These are phyloP conservation scores for Jamesozyma lodderae DNA, from an alignment of 805 yeast species.

Conservation along the genomic window DNA sequence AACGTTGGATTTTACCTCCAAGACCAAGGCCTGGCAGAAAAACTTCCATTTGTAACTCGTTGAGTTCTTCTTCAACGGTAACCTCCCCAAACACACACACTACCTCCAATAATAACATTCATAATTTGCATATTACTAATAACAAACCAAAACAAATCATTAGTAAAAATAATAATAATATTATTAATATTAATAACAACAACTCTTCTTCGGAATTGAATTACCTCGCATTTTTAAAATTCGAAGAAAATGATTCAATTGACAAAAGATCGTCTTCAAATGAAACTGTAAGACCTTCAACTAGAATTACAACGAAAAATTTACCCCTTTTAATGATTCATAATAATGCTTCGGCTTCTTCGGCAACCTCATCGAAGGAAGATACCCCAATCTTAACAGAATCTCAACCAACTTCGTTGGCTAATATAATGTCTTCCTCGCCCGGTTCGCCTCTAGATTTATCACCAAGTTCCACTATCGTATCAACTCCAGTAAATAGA, in stretches of 20 bases:
- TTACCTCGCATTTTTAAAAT: constrained; percentile 6
- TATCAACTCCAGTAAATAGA: constrained; percentile 5
- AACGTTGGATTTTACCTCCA: constrained; percentile 79
- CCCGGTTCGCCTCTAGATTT: constrained; percentile 4
- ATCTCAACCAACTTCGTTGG: not conserved
- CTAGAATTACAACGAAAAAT: constrained; percentile 1
- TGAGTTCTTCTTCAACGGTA: not conserved
- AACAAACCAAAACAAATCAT: not conserved
- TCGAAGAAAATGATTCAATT: constrained; percentile 3
- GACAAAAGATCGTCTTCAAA: constrained; percentile 3
- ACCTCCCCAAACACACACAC: no score
- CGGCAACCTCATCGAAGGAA: not conserved
- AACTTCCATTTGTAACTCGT: constrained; percentile 25
- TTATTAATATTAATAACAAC: not conserved
- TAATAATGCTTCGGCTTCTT: not conserved
- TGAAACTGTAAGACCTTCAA: not conserved
- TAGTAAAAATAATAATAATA: not conserved
- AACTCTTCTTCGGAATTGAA: no score
- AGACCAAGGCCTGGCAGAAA: constrained; percentile 69
- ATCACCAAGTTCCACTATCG: constrained; percentile 7
- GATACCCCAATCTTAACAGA: not conserved
- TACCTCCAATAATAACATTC: not conserved
- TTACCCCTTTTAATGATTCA: constrained; percentile 1
- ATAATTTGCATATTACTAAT: not conserved
- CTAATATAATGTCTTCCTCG: not conserved